phyloP scores from a whole-genome alignment of 2,329 filamentous ascomycete genomes.

The Fusarium papillatum region DNA sequence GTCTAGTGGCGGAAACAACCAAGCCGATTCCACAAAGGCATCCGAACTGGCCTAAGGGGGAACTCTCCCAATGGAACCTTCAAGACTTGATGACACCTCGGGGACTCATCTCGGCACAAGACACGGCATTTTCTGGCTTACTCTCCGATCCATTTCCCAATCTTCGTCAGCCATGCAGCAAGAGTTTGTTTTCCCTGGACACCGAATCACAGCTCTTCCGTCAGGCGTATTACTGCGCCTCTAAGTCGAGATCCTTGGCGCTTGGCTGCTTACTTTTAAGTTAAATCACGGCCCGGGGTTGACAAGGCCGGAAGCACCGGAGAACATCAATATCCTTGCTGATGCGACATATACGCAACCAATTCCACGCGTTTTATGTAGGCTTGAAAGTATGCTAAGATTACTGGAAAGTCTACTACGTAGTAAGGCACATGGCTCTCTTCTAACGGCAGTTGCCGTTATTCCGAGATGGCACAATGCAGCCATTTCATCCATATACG shows the following conservation, averaged over 20 bases:
- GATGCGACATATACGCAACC: not conserved
- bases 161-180: not conserved
- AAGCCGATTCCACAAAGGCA: not conserved
- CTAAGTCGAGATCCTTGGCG: not conserved
- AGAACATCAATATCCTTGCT: not conserved
- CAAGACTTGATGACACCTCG: not conserved
- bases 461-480: not conserved
- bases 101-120: not conserved
- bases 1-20: not conserved
- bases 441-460: not conserved
- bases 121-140: not conserved
- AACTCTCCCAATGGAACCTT: not conserved
- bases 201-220: not conserved
- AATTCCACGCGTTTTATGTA: not conserved
- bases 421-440: not conserved
- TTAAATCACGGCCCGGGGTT: not conserved
- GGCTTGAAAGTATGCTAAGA: not conserved
- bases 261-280: not conserved
- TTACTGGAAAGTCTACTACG: not conserved
- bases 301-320: not conserved
- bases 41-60: no score
- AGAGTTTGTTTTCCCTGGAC: not conserved
- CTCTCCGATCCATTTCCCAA: not conserved
- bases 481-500: not conserved
- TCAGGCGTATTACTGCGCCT: not conserved